Base-by-base conservation (phyloP, 2,329 filamentous ascomycete genomes). In the Remersonia thermophila region DNA sequence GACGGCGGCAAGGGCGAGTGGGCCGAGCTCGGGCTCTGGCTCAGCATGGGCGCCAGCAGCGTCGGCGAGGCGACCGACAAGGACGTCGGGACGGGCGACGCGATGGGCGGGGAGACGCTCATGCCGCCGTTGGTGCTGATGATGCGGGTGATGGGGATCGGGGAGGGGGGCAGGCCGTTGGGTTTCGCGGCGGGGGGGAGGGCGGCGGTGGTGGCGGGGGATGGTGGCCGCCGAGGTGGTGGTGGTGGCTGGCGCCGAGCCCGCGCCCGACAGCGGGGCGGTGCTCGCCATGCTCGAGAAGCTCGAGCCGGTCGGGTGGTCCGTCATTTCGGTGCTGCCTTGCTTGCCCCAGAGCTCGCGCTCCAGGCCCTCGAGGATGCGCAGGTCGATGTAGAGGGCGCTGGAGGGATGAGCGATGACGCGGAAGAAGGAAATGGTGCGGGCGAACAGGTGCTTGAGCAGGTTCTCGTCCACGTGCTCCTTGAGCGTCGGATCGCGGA, bases 381-480 rank as follows among this genome's bases (percentile, higher is more conserved):
- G 69, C 53, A 80, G 73, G 55, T 95, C 86, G 32, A 73, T 73
- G 32, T 63, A 59, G 6, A 95, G 70, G 7, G 83, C 80, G 32
- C 84, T 85, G 0, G 83, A 83, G 16, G 82, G 80, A 7, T 78
- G 72, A 23, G 75, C 68, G 20, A 83, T 77, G 39, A 80, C 66
- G 31, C 69, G 61, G 35, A 96, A 69, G 54, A 95, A 89, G 2
- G 59, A 57, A 44, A 94, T 85, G 0, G 89, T 96, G 42, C 74
- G 77, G 28, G 64, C 54, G 39, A 93, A 75, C 0, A 93, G 68
- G 1, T 57, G 53, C 30, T 69, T 61, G 7, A 93, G 61, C 3
- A 63, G 58, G 1, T 67, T 55, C 32, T 62, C 58, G 3, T 73
- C 56, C 14, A 93, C 67, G 20, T 75, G 70, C 4, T 62, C 55